These are phyloP conservation scores for Chrysanthemum seticuspe DNA, from an alignment of 129 eudicot species.

Conservation along the genomic window DNA sequence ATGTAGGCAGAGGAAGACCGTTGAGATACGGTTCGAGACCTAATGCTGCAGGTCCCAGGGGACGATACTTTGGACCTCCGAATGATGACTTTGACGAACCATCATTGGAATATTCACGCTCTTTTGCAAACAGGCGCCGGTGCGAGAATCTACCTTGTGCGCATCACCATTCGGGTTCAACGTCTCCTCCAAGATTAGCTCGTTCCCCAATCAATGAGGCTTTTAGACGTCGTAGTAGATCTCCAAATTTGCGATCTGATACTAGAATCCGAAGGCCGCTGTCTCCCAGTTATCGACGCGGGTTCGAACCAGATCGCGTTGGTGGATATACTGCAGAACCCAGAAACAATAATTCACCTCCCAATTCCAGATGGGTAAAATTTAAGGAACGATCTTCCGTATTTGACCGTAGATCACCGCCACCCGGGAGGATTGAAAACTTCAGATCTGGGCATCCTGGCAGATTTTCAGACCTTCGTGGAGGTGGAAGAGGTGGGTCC, in stretches of 20 bases:
- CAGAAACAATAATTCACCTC: conserved; percentile 23
- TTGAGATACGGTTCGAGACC: conserved; percentile 23
- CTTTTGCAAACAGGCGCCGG: conserved; percentile 25
- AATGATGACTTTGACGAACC: conserved; percentile 22
- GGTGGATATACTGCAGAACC: conserved; percentile 14
- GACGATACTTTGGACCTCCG: conserved; percentile 35
- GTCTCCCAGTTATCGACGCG: conserved; percentile 34
- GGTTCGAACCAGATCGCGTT: conserved; percentile 19
- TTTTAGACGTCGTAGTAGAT: conserved; percentile 40
- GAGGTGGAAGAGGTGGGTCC: conserved; percentile 18
- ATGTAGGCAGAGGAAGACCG: conserved; percentile 31
- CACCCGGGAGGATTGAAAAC: conserved; percentile 28
- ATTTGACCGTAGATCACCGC: conserved; percentile 34
- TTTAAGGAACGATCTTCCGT: conserved; percentile 24
- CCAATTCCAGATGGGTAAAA: conserved; percentile 24
- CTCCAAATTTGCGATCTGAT: conserved; percentile 36
- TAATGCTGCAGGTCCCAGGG: conserved; percentile 29
- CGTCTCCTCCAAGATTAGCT: conserved; percentile 38
- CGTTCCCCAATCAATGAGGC: conserved; percentile 32
- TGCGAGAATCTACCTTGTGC: neutral
- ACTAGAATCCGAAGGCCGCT: conserved; percentile 32
- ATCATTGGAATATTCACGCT: conserved; percentile 24
- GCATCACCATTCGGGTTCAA: conserved; percentile 26
- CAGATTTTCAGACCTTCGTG: conserved; percentile 30
- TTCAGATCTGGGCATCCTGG: conserved; percentile 29